These are phyloP conservation scores for Miscanthus lutarioriparius DNA, from an alignment of 176 grass and related monocot species.

Conservation along the genomic window DNA sequence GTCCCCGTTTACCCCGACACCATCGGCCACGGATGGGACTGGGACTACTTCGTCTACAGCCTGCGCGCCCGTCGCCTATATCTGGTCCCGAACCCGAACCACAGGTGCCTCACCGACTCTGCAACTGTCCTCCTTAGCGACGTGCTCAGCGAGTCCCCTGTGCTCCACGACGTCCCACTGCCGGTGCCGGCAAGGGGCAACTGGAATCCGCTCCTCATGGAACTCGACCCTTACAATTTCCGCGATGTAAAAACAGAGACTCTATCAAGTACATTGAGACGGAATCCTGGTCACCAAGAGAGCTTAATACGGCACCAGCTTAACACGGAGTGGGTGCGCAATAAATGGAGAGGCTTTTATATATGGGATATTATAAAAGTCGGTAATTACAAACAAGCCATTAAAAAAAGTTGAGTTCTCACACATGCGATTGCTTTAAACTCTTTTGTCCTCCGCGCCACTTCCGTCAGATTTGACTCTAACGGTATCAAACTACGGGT, in stretches of 20 bases:
- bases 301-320: no score
- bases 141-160: neutral
- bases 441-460: no score
- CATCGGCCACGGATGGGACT: neutral
- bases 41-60: slow-evolving; percentile 34
- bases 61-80: slow-evolving; percentile 4
- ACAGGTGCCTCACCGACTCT: neutral
- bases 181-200: neutral
- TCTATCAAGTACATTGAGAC: neutral
- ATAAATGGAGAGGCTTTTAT: no score
- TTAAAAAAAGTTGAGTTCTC: no score
- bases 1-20: neutral
- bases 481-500: no score
- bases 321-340: no score
- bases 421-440: no score
- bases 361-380: no score
- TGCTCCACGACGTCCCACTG: neutral
- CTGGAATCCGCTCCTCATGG: neutral
- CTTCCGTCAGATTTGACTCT: no score
- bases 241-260: neutral
- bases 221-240: neutral
- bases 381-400: no score
- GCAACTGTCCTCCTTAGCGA: neutral
- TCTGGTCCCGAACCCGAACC: neutral
- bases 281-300: no score